Evolutionary conservation across 129 eudicot species (phyloP), one percentile per base, ranked within the genome.

Genomic region (Deinandra increscens): DNA sequence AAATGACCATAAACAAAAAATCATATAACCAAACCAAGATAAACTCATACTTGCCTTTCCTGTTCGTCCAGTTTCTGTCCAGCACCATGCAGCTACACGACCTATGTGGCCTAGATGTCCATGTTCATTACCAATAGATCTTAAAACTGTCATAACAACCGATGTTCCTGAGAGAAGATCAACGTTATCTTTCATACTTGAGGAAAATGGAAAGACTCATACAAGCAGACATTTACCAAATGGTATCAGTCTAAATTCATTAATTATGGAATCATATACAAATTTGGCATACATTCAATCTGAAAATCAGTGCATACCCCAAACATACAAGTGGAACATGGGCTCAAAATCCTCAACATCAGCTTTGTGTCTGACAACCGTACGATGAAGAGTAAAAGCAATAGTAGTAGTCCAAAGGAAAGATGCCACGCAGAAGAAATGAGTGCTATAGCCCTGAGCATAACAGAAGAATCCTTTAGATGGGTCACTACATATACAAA

Each of bases 321-420:
- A 92, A 65, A 92, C 98, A 82, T 93, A 93, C 31, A 89, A 80
- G 84, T 93, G 99, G 78, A 93, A 93, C 86, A 93, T 81, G 66
- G 98, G 95, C 87, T 93, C 97, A 76, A 93, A 87, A 80, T 93
- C 98, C 77, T 89, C 95, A 23, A 93, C 98, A 60, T 92, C 98
- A 65, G 96, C 81, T 82, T 92, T 92, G 79, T 92, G 98, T 78
- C 83, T 87, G 66, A 93, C 98, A 80, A 93, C 98, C 63, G 98
- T 89, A 46, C 98, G 88, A 79, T 92, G 98, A 59, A 92, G 90
- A 66, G 98, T 92, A 77, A 92, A 92, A 43, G 98, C 98, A 62
- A 92, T 89, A 53, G 96, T 92, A 12, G 98, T 92, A 6, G 96
- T 92, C 98, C 98, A 92, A 12, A 92, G 74, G 69, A 92, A 92